Evolutionary conservation across 2,329 filamentous ascomycete genomes (phyloP).

Genomic region (Pestalotiopsis sp.): DNA sequence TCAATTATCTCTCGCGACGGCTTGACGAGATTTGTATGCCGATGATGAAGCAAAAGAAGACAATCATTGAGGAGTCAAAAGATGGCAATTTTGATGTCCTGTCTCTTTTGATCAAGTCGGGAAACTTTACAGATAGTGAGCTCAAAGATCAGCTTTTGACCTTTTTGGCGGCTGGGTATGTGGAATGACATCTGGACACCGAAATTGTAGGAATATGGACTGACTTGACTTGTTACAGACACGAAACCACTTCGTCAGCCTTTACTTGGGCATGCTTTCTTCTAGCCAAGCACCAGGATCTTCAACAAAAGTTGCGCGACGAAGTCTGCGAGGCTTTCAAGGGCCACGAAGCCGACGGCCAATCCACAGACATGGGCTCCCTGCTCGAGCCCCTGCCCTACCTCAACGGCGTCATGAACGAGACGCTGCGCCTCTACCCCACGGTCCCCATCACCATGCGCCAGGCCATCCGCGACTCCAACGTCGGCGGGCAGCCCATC

Average conservation of each 20-base stretch:
- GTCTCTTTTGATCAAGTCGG: conserved; percentile 52
- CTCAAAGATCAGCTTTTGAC: conserved; percentile 56
- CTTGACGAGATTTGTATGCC: conserved; percentile 41
- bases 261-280: conserved; percentile 64
- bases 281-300: conserved; percentile 56
- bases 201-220: conserved; percentile 26
- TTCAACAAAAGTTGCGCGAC: conserved; percentile 58
- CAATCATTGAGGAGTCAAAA: conserved; percentile 39
- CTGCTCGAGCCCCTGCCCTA: conserved; percentile 65
- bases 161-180: conserved; percentile 54
- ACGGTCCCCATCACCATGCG: conserved; percentile 67
- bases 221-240: conserved; percentile 28
- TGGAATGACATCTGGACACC: conserved; percentile 31
- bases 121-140: conserved; percentile 51
- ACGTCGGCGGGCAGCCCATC: conserved; percentile 57
- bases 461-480: conserved; percentile 54
- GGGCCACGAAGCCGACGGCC: conserved; percentile 7
- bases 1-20: conserved; percentile 34
- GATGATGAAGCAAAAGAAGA: conserved; percentile 49
- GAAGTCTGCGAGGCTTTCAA: conserved; percentile 57
- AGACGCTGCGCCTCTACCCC: conserved; percentile 67
- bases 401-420: conserved; percentile 68
- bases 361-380: conserved; percentile 38
- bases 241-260: conserved; percentile 66
- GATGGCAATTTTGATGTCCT: conserved; percentile 59